phyloP scores from a whole-genome alignment of 768 basidiomycete species.

The Russula sp. region DNA sequence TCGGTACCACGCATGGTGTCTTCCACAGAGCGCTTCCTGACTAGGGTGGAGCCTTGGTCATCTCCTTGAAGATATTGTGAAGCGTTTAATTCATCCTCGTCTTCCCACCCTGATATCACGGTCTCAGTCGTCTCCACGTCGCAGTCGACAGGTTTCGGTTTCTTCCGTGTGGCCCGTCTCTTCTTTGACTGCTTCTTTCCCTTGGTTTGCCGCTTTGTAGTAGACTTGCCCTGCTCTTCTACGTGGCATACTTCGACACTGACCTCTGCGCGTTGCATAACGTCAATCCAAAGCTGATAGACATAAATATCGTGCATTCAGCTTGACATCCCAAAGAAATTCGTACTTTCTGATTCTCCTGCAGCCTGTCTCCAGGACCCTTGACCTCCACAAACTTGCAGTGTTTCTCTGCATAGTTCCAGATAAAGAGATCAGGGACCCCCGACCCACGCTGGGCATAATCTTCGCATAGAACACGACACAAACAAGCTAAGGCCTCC shows the following conservation, averaged over 20 bases:
- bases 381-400: conserved; percentile 95
- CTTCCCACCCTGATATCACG: conserved; percentile 22
- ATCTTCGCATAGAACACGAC: conserved; percentile 82
- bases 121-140: conserved; percentile 23
- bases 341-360: conserved; percentile 85
- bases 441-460: conserved; percentile 79
- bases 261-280: conserved; percentile 58
- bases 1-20: background rate
- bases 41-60: background rate
- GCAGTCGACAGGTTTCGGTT: conserved; percentile 1
- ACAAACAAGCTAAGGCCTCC: conserved; percentile 65
- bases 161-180: conserved; percentile 8
- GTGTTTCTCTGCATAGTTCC: conserved; percentile 56
- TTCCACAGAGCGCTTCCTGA: conserved; percentile 24
- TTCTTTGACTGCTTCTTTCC: conserved; percentile 10
- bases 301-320: background rate
- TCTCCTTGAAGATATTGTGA: conserved; percentile 21
- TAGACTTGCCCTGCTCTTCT: conserved; percentile 25
- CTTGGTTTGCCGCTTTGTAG: background rate
- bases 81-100: conserved; percentile 17
- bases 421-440: conserved; percentile 88
- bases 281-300: conserved; percentile 60
- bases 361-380: conserved; percentile 82
- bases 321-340: background rate
- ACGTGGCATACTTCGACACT: conserved; percentile 71